Evolutionary conservation across 2,329 filamentous ascomycete genomes (phyloP).

Genomic region (Clathrospora elynae): DNA sequence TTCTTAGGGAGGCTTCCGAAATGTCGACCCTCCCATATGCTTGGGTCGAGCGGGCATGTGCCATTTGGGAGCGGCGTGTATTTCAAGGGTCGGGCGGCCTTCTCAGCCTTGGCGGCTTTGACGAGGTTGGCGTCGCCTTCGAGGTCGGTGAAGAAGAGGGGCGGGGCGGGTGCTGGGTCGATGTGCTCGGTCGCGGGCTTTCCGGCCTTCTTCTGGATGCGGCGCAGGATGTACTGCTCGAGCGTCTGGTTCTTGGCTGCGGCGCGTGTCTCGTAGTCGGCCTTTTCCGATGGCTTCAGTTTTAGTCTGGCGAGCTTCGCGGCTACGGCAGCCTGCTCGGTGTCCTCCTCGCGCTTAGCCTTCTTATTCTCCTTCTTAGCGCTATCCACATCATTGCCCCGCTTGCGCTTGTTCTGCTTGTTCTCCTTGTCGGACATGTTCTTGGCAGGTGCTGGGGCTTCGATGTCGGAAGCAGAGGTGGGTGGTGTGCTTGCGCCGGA

Average conservation of each 20-base stretch:
- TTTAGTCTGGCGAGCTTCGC: constrained; percentile 40
- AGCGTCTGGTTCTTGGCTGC: constrained; percentile 46
- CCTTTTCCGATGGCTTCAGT: constrained; percentile 35
- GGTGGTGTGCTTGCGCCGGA: constrained; percentile 35
- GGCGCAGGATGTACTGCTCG: constrained; percentile 43
- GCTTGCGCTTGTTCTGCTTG: constrained; percentile 45
- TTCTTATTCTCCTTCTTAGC: constrained; percentile 26
- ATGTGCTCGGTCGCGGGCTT: constrained; percentile 15
- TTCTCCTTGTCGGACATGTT: constrained; percentile 20
- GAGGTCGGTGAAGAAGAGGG: constrained; percentile 20
- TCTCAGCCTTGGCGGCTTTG: not conserved
- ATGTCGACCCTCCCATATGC: not conserved
- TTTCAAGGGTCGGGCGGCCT: too few species aligned
- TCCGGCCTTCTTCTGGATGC: constrained; percentile 42
- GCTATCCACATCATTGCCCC: constrained; percentile 13
- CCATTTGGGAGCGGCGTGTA: constrained; percentile 9
- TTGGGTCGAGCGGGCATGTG: not conserved
- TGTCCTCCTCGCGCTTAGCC: constrained; percentile 10
- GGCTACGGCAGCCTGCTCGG: constrained; percentile 17
- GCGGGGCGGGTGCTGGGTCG: not conserved
- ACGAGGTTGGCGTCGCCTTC: constrained; percentile 12
- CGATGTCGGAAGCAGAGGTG: constrained; percentile 34
- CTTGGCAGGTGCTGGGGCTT: constrained; percentile 14
- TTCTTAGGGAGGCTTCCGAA: constrained; percentile 3
- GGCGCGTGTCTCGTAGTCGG: constrained; percentile 43